Percentiles rank a stretch among this genome's conserved stretches.
These are phyloP conservation scores for Neurospora cerealis DNA, from an alignment of 495 filamentous ascomycete species.

Conservation along the genomic window DNA sequence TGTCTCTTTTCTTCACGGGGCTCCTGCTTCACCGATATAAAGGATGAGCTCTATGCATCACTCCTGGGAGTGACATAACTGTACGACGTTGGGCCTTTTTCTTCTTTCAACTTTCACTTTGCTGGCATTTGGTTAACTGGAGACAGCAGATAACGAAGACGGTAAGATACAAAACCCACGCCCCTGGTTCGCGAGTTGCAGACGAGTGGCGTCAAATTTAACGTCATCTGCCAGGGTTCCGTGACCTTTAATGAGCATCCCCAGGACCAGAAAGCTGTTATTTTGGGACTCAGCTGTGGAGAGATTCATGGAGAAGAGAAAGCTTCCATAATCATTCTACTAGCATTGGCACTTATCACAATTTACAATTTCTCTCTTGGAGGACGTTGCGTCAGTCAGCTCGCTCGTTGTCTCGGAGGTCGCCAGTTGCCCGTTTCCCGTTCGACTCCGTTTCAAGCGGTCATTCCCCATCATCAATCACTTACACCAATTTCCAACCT, in stretches of 20 bases:
- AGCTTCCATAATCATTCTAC: background rate
- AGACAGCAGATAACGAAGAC: background rate
- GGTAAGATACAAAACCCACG: background rate
- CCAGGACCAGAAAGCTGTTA: background rate
- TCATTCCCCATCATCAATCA: background rate
- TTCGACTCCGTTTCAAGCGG: background rate
- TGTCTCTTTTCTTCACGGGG: background rate
- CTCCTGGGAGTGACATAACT: background rate
- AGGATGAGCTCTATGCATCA: background rate
- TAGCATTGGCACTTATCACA: background rate
- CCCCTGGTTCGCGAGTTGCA: background rate
- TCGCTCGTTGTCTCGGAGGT: background rate
- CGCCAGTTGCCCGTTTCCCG: background rate
- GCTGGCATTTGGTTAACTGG: background rate
- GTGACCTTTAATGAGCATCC: background rate
- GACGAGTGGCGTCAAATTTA: conserved; percentile 1
- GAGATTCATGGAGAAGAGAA: background rate
- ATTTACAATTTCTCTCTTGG: background rate
- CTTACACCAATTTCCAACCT: background rate
- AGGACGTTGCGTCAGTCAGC: background rate
- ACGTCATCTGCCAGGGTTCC: conserved; percentile 2
- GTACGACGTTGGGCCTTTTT: background rate
- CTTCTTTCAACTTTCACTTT: background rate
- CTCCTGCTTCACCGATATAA: background rate
- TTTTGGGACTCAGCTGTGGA: background rate